Percentiles rank a stretch among this genome's conserved stretches.
phyloP scores from a whole-genome alignment of 164 flowering plant genomes.

The Kalanchoe fedtschenkoi region DNA sequence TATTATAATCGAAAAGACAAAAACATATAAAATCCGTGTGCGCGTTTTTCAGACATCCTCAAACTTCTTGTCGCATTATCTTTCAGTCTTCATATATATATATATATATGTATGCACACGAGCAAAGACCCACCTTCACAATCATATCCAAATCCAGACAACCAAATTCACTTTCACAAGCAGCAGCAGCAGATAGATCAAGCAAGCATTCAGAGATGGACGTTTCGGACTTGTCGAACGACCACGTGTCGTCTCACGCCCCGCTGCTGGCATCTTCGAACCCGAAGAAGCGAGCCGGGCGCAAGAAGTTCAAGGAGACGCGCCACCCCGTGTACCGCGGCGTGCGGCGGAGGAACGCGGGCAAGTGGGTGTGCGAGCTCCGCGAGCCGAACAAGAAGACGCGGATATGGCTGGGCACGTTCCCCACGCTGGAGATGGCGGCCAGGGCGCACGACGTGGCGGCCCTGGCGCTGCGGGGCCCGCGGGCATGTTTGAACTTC shows the following conservation, averaged over 20 bases:
- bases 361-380: conserved; percentile 63
- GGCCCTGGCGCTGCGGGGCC: conserved; percentile 52
- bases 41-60: conserved; percentile 2
- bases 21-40: not conserved
- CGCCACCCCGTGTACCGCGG: conserved; percentile 15
- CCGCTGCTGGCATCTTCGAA: conserved; percentile 9
- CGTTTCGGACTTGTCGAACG: not conserved
- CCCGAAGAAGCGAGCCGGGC: conserved; percentile 11
- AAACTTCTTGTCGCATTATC: not conserved
- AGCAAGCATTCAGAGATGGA: not conserved
- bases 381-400: conserved; percentile 59
- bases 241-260: not conserved
- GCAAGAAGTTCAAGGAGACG: conserved; percentile 12
- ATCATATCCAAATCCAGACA: not conserved
- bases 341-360: conserved; percentile 10
- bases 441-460: conserved; percentile 69
- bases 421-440: conserved; percentile 53
- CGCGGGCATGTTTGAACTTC: conserved; percentile 55
- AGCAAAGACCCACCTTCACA: not conserved
- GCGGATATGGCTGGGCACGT: conserved; percentile 65
- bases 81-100: not conserved
- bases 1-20: not conserved
- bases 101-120: too few relatives aligned
- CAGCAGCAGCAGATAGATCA: not conserved
- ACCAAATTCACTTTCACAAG: not conserved